Percentiles rank a stretch among this genome's conserved stretches.
phyloP scores from a whole-genome alignment of 371 early-diverging fungal species.

The Dichotomocladium elegans region DNA sequence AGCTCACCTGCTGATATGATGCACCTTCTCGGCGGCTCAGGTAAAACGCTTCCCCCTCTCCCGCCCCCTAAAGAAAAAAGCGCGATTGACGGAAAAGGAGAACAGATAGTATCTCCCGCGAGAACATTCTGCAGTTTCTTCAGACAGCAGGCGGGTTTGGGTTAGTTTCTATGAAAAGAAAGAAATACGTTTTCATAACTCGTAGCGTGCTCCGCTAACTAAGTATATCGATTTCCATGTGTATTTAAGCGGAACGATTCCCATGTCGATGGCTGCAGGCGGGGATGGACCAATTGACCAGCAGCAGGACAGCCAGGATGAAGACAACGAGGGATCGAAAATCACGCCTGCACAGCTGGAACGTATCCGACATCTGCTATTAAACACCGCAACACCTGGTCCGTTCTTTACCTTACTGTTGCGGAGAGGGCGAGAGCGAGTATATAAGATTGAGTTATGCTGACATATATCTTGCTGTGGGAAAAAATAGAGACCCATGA shows the following conservation, averaged over 20 bases:
- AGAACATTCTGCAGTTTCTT: conserved; percentile 45
- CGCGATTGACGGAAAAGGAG: neutral
- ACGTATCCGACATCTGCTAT: conserved; percentile 19
- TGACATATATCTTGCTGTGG: conserved; percentile 1
- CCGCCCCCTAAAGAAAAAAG: neutral
- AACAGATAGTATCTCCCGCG: conserved; percentile 27
- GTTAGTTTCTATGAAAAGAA: conserved; percentile 26
- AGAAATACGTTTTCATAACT: neutral
- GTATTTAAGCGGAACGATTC: conserved; percentile 8
- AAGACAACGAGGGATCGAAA: neutral
- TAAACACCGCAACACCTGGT: conserved; percentile 26
- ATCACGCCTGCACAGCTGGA: conserved; percentile 17
- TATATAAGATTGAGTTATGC: no score
- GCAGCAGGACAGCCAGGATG: conserved; percentile 7
- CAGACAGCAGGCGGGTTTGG: conserved; percentile 44
- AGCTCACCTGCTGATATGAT: conserved; percentile 30
- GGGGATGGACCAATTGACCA: conserved; percentile 21
- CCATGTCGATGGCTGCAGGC: neutral
- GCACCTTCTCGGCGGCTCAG: conserved; percentile 29
- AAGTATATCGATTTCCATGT: neutral
- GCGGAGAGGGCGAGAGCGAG: no score
- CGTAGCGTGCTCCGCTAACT: neutral
- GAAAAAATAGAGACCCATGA: neutral
- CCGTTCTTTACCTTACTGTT: no score
- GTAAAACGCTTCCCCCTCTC: conserved; percentile 1